Evolutionary conservation across 352 stramenopile genomes (phyloP), one percentile per base, ranked within the genome.

Genomic region (Phytophthora parvispora): DNA sequence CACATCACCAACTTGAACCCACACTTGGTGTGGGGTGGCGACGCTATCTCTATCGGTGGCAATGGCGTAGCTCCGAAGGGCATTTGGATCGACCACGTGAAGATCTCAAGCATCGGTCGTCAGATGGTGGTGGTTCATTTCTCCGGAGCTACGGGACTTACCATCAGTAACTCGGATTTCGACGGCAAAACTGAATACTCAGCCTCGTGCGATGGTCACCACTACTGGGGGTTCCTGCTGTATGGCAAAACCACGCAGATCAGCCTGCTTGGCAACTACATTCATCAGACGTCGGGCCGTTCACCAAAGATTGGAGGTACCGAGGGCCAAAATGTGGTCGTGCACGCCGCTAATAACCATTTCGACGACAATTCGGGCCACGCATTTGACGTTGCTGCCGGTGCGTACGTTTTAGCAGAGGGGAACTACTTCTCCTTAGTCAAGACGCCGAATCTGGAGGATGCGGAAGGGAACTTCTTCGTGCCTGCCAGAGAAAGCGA

Each of bases 1-100:
- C 64, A 86, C 68, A 83, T 90, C 67, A 84, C 66, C 20, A 61
- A 90, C 48, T 55, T 90, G 20, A 90, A 90, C 60, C 79, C 81
- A 29, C 74, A 86, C 27, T 38, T 85, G 1, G 59, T 89, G n/a
- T 78, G 71, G 71, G 71, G 64, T 15, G 72, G 72, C 3, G 72
- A 79, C 45, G 72, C 72, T 18, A 67, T 79, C n/a, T 60, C 52
- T 10, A 68, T 78, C 31, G 49, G 67, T 6, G 73, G 42, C 27
- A 61, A 59, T 20, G 60, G 60, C 16, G 34, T n/a, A 4, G 31
- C 69, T 3, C 53, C 69, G 40, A 51, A 83, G 29, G 69, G 74
- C 16, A 48, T 86, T 51, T 89, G 78, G 78, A 69, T 87, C 31
- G 74, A 87, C 50, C 81, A 89, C 65, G 57, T 88, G 56, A 86